These are phyloP conservation scores for Oryza glaberrima DNA, from an alignment of 176 grass and related monocot species.

Conservation along the genomic window DNA sequence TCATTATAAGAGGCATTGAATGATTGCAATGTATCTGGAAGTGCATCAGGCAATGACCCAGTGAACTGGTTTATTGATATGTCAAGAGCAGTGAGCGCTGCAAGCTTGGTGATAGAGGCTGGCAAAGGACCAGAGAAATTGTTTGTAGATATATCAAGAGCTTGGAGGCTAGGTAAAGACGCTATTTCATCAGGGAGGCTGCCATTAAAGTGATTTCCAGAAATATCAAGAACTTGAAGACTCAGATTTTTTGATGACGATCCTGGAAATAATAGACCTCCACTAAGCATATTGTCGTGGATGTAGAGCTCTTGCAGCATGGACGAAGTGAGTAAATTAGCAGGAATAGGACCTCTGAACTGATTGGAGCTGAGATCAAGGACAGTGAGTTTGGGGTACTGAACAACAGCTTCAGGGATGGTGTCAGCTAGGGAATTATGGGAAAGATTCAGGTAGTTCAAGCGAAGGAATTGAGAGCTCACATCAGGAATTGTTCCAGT, in stretches of 20 bases:
- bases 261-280: constrained; percentile 60
- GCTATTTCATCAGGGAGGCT: constrained; percentile 75
- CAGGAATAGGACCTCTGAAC: constrained; percentile 67
- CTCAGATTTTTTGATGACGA: constrained; percentile 64
- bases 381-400: constrained; percentile 86
- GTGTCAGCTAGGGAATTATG: constrained; percentile 63
- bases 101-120: constrained; percentile 63
- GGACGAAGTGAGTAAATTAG: constrained; percentile 66
- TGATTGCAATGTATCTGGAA: constrained; percentile 64
- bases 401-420: constrained; percentile 71
- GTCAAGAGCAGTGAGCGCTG: constrained; percentile 68
- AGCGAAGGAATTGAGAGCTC: constrained; percentile 84
- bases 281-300: constrained; percentile 73
- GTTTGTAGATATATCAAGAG: constrained; percentile 86
- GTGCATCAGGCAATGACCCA: constrained; percentile 66
- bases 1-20: constrained; percentile 96
- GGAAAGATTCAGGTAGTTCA: constrained; percentile 91
- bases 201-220: constrained; percentile 79
- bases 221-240: constrained; percentile 80
- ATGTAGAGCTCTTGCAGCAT: constrained; percentile 83
- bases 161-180: constrained; percentile 67
- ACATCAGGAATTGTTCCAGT: constrained; percentile 71
- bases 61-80: constrained; percentile 84
- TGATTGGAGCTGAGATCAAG: constrained; percentile 88
- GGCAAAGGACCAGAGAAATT: constrained; percentile 82